These are phyloP conservation scores for Metahyphopichia silvanorum DNA, from an alignment of 805 yeast species.

Conservation along the genomic window DNA sequence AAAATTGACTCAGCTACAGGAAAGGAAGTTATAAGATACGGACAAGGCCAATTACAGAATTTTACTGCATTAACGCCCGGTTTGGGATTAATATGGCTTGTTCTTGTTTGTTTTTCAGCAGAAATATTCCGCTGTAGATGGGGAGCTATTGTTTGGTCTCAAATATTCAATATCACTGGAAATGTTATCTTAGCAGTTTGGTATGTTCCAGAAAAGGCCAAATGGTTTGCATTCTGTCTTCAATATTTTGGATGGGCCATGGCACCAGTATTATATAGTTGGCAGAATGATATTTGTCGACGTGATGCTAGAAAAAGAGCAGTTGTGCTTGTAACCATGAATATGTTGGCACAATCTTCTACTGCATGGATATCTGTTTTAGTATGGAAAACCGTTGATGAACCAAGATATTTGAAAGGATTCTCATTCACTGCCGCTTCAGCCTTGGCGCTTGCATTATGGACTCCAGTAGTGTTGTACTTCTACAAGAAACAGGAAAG, in stretches of 20 bases:
- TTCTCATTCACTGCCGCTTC: constrained; percentile 48
- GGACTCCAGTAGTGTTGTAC: constrained; percentile 51
- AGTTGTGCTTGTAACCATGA: constrained; percentile 54
- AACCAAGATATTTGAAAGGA: constrained; percentile 56
- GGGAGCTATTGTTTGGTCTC: constrained; percentile 52
- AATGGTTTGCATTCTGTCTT: constrained; percentile 62
- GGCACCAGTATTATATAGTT: constrained; percentile 59
- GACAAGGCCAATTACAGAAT: constrained; percentile 31
- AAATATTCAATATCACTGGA: constrained; percentile 51
- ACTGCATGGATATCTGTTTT: constrained; percentile 52
- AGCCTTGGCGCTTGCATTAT: constrained; percentile 42
- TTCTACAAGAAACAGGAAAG: constrained; percentile 38
- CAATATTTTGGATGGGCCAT: constrained; percentile 63
- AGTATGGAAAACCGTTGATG: constrained; percentile 56
- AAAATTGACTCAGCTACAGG: constrained; percentile 34
- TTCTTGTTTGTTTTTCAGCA: constrained; percentile 33
- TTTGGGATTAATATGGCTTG: constrained; percentile 38
- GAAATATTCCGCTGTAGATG: constrained; percentile 47
- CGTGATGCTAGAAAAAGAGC: constrained; percentile 55
- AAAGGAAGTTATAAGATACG: constrained; percentile 15
- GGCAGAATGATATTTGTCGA: constrained; percentile 56
- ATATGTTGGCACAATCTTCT: constrained; percentile 52
- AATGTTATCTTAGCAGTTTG: constrained; percentile 55
- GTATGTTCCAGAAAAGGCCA: constrained; percentile 55
- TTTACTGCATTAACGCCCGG: constrained; percentile 47